Evolutionary conservation across 108 stramenopile genomes (phyloP).

Genomic region (Thalassiosira profunda): DNA sequence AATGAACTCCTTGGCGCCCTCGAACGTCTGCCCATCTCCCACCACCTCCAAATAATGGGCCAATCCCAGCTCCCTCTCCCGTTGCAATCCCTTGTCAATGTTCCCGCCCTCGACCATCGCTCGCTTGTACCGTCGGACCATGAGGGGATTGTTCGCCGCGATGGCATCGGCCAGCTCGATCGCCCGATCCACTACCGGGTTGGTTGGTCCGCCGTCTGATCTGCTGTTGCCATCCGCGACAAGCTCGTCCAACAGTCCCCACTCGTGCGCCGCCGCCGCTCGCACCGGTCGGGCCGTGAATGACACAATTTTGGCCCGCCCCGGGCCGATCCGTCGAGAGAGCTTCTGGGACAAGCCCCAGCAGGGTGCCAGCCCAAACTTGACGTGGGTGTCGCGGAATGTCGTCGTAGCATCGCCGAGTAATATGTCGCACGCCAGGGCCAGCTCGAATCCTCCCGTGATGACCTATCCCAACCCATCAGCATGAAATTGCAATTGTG

Average conservation of each 20-base stretch:
- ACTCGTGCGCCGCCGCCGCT: slow-evolving; percentile 42
- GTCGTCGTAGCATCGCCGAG: slow-evolving; percentile 43
- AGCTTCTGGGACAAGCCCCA: slow-evolving; percentile 62
- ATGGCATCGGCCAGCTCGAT: slow-evolving; percentile 56
- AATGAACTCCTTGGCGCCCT: slow-evolving; percentile 54
- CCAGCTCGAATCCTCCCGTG: slow-evolving; percentile 65
- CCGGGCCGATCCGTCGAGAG: slow-evolving; percentile 42
- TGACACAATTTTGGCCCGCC: slow-evolving; percentile 53
- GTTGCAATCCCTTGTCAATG: slow-evolving; percentile 31
- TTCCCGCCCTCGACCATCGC: slow-evolving; percentile 55
- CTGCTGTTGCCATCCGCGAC: slow-evolving; percentile 1
- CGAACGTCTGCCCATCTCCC: slow-evolving; percentile 56
- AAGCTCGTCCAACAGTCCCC: slow-evolving; percentile 60
- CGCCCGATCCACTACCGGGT: slow-evolving; percentile 37
- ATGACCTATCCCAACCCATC: too few species aligned
- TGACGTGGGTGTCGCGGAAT: slow-evolving; percentile 65
- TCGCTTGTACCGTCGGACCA: slow-evolving; percentile 61
- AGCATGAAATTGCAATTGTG: too few species aligned
- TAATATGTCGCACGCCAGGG: slow-evolving; percentile 58
- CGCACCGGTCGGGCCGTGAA: slow-evolving; percentile 38
- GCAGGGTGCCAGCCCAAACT: slow-evolving; percentile 64
- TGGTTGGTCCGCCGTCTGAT: neutral
- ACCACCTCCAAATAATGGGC: slow-evolving; percentile 59
- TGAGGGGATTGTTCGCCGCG: slow-evolving; percentile 37
- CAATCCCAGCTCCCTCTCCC: slow-evolving; percentile 57